Percentiles rank a stretch among this genome's conserved stretches.
Conservation (phyloP, 2,329 filamentous ascomycete genomes). For the Aspergillus tubingensis region DNA sequence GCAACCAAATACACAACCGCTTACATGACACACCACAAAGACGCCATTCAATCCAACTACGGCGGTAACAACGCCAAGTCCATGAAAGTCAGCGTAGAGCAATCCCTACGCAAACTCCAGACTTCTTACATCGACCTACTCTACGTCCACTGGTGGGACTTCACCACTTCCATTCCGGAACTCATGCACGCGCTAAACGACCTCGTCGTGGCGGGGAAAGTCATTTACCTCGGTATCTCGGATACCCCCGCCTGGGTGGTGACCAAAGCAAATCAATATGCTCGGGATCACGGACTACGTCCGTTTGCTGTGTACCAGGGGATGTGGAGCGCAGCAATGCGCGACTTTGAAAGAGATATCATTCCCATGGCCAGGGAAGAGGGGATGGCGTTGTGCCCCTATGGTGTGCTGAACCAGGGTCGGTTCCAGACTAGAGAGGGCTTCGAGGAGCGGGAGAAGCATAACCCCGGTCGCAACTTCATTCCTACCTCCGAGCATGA, state of each 20-base stretch:
- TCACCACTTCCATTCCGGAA: constrained; percentile 64
- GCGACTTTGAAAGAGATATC: constrained; percentile 71
- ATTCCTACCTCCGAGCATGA: constrained; percentile 16
- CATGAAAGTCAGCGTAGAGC: constrained; percentile 32
- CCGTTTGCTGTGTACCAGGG: constrained; percentile 72
- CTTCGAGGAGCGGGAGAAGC: constrained; percentile 29
- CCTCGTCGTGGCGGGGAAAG: constrained; percentile 62
- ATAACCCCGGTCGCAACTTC: constrained; percentile 25
- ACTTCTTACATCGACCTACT: constrained; percentile 41
- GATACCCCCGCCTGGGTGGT: constrained; percentile 69
- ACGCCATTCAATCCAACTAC: constrained; percentile 39
- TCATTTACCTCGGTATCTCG: constrained; percentile 67
- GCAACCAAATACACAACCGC: constrained; percentile 56
- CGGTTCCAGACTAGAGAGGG: constrained; percentile 46
- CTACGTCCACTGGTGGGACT: constrained; percentile 57
- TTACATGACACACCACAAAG: constrained; percentile 32
- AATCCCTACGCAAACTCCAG: constrained; percentile 34
- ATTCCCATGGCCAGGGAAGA: constrained; percentile 65
- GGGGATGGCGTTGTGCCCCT: constrained; percentile 63
- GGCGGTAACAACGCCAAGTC: constrained; percentile 40
- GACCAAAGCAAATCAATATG: constrained; percentile 56
- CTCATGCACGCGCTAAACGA: constrained; percentile 68
- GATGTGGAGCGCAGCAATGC: constrained; percentile 59
- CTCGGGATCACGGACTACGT: constrained; percentile 67
- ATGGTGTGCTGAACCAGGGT: constrained; percentile 37